These are phyloP conservation scores for Podochytrium sp. DNA, from an alignment of 192 early-diverging fungal species.

Conservation along the genomic window DNA sequence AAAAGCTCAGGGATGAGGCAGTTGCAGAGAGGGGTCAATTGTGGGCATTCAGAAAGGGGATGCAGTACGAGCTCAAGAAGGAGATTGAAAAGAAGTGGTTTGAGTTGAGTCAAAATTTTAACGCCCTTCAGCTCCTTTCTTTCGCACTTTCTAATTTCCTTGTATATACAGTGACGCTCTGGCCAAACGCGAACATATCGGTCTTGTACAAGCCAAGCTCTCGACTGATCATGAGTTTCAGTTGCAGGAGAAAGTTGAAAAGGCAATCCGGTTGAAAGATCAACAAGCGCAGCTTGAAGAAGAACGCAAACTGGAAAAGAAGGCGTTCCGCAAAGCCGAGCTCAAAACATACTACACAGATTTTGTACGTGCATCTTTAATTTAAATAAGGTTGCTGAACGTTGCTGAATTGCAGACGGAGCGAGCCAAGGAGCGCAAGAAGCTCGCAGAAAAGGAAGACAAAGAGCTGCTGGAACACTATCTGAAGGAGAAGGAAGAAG, in stretches of 20 bases:
- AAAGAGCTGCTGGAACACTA: conserved; percentile 12
- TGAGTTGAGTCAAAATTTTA: conserved; percentile 36
- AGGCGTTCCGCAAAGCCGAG: conserved; percentile 15
- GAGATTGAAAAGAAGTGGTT: conserved; percentile 42
- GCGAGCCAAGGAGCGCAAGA: background rate
- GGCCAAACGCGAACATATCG: conserved; percentile 27
- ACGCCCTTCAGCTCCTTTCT: too few species aligned
- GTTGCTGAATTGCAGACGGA: background rate
- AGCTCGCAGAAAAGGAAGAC: background rate
- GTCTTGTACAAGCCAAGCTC: conserved; percentile 27
- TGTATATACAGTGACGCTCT: conserved; percentile 36
- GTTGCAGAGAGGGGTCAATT: conserved; percentile 33
- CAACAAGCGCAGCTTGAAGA: conserved; percentile 20
- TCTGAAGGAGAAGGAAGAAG: conserved; percentile 5
- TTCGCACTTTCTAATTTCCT: background rate
- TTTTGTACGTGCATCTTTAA: conserved; percentile 16
- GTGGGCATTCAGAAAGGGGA: conserved; percentile 39
- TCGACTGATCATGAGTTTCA: conserved; percentile 27
- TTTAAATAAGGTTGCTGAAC: background rate
- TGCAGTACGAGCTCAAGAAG: conserved; percentile 39
- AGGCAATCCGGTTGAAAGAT: conserved; percentile 34
- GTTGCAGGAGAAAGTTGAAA: conserved; percentile 34
- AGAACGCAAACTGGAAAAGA: conserved; percentile 19
- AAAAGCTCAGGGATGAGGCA: conserved; percentile 10
- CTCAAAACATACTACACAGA: conserved; percentile 29